Percentiles rank a stretch among this genome's conserved stretches.
phyloP scores from a whole-genome alignment of 331 rosid species.

The Prunus yedoensis region DNA sequence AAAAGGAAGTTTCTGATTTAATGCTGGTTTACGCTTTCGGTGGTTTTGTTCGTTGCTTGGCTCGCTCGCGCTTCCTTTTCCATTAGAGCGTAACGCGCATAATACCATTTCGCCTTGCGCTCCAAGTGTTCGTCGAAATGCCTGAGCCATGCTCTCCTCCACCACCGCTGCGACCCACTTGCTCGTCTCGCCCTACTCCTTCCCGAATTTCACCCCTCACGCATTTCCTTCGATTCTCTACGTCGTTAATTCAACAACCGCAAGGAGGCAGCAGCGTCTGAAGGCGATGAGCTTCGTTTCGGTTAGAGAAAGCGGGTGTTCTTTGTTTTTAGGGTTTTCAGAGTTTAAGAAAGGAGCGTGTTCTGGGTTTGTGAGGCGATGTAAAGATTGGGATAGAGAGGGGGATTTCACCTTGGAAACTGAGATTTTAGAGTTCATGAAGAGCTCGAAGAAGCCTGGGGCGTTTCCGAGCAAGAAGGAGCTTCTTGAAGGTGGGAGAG shows the following conservation, averaged over 20 bases:
- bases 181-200: slow-evolving; percentile 15
- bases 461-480: slow-evolving; percentile 73
- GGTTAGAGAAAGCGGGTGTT: slow-evolving; percentile 14
- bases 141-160: slow-evolving; percentile 74
- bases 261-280: slow-evolving; percentile 8
- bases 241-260: slow-evolving; percentile 3
- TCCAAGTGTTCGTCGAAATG: slow-evolving; percentile 76
- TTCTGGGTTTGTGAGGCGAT: slow-evolving; percentile 49
- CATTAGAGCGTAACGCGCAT: too few species aligned
- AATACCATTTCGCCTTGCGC: not conserved
- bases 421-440: slow-evolving; percentile 85
- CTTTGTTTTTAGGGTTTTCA: slow-evolving; percentile 18
- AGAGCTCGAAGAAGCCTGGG: slow-evolving; percentile 51
- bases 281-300: slow-evolving; percentile 14
- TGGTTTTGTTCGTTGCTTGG: slow-evolving; percentile 33
- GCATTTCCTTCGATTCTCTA: slow-evolving; percentile 23
- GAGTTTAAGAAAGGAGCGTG: slow-evolving; percentile 15
- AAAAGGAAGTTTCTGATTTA: not conserved
- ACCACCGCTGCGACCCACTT: slow-evolving; percentile 27
- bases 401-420: slow-evolving; percentile 60
- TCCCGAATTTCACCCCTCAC: slow-evolving; percentile 8
- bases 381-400: slow-evolving; percentile 44
- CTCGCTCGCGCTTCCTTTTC: not conserved
- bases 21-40: not conserved
- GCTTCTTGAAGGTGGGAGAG: slow-evolving; percentile 70